A percentile compares a stretch with the other conserved stretches of the same genome.
These are phyloP conservation scores for Malus hybrid DNA, from an alignment of 331 rosid species.

Conservation along the genomic window DNA sequence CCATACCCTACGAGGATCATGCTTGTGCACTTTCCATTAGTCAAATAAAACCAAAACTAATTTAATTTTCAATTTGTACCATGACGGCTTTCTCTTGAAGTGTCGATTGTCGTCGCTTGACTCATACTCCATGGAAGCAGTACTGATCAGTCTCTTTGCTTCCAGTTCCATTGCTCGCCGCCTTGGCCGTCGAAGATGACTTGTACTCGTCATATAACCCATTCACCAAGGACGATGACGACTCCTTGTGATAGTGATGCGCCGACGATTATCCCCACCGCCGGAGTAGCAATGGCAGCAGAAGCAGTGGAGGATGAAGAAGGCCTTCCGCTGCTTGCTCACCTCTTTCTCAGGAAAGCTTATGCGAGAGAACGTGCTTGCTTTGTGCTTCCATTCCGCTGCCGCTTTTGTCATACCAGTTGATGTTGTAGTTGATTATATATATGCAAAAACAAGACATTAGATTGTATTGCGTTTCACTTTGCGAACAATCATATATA, in stretches of 20 bases:
- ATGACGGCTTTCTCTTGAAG: conserved; percentile 79
- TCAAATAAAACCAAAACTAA: too few relatives aligned
- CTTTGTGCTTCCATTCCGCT: conserved; percentile 69
- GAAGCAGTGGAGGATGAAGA: conserved; percentile 4
- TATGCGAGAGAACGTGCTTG: conserved; percentile 85
- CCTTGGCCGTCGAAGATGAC: conserved; percentile 8
- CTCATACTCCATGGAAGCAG: conserved; percentile 43
- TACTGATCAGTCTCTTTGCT: conserved; percentile 34
- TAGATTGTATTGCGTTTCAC: too few relatives aligned
- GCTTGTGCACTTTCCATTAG: too few relatives aligned
- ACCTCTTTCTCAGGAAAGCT: conserved; percentile 69
- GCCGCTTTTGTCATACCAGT: background rate
- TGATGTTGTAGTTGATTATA: conserved; percentile 8
- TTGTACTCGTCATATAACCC: conserved; percentile 53
- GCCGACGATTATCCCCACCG: conserved; percentile 11
- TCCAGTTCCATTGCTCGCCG: conserved; percentile 5
- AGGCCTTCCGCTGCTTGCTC: conserved; percentile 45
- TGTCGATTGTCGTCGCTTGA: conserved; percentile 91
- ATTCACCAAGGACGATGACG: conserved; percentile 27
- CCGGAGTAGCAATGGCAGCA: conserved; percentile 7
- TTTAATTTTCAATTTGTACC: conserved; percentile 30
- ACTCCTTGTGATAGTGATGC: conserved; percentile 12
- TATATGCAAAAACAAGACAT: too few relatives aligned
- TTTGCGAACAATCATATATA: too few relatives aligned
- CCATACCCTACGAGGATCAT: too few relatives aligned